These are phyloP conservation scores for Tricholoma matsutake DNA, from an alignment of 768 basidiomycete species.

Conservation along the genomic window DNA sequence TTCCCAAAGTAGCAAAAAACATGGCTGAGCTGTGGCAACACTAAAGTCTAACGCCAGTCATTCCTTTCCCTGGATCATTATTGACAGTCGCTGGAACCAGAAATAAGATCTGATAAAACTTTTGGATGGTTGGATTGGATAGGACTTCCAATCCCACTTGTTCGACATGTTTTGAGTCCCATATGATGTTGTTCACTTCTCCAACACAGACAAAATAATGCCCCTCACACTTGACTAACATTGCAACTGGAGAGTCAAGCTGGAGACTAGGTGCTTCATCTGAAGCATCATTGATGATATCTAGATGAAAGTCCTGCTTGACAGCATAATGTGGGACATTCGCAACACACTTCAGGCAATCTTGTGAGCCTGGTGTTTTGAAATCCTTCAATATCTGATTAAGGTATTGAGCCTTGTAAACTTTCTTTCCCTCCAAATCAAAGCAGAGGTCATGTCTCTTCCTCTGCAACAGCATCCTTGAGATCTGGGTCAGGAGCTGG, in stretches of 20 bases:
- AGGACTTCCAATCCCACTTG: conserved; percentile 16
- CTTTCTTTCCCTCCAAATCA: background rate
- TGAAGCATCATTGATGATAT: background rate
- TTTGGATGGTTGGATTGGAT: conserved; percentile 14
- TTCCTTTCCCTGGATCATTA: conserved; percentile 17
- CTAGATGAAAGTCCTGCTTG: too few relatives aligned
- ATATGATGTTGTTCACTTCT: conserved; percentile 22
- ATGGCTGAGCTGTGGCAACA: too few relatives aligned
- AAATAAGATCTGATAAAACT: conserved; percentile 23
- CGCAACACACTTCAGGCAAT: conserved; percentile 1
- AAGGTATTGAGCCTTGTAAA: too few relatives aligned
- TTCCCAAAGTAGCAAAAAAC: too few relatives aligned
- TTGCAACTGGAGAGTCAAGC: conserved; percentile 22
- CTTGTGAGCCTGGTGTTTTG: background rate
- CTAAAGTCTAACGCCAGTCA: conserved; percentile 28
- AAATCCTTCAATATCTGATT: background rate
- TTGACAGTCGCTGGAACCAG: conserved; percentile 15
- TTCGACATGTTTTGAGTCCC: conserved; percentile 14
- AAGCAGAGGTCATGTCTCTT: background rate
- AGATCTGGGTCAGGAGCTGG: background rate
- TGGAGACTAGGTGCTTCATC: background rate
- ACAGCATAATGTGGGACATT: background rate
- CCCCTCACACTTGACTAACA: conserved; percentile 18
- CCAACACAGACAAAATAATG: conserved; percentile 28
- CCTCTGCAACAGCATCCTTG: conserved; percentile 1